These are phyloP conservation scores for Diplocarpon rosae DNA, from an alignment of 2,329 filamentous ascomycete species.

Conservation along the genomic window DNA sequence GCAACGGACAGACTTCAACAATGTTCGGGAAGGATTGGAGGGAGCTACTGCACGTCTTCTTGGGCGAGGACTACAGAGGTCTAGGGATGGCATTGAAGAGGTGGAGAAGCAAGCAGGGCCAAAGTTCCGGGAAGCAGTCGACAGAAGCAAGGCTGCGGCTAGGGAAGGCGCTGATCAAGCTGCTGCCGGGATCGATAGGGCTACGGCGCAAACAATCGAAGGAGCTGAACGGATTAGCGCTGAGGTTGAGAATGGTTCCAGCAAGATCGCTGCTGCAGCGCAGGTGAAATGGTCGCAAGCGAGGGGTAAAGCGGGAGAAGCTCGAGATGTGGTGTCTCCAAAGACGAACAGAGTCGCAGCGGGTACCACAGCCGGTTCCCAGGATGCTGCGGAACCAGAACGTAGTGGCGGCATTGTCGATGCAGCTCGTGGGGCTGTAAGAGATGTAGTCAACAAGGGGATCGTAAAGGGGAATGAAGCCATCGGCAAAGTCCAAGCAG, in stretches of 20 bases:
- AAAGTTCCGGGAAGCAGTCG: slow-evolving; percentile 28
- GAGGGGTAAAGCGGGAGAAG: slow-evolving; percentile 16
- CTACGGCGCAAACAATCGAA: slow-evolving; percentile 16
- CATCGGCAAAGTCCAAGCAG: slow-evolving; percentile 31
- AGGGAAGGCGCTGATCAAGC: slow-evolving; percentile 17
- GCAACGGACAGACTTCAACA: slow-evolving; percentile 55
- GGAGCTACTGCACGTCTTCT: slow-evolving; percentile 33
- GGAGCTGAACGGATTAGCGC: slow-evolving; percentile 16
- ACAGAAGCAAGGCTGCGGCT: slow-evolving; percentile 30
- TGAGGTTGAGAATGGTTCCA: slow-evolving; percentile 10
- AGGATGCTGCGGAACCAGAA: slow-evolving; percentile 16
- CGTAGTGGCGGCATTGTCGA: slow-evolving; percentile 29
- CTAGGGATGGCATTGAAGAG: slow-evolving; percentile 22
- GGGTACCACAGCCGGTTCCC: slow-evolving; percentile 18
- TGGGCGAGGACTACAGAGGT: slow-evolving; percentile 24
- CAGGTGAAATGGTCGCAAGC: slow-evolving; percentile 18
- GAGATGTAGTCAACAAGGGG: slow-evolving; percentile 26
- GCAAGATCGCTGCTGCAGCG: slow-evolving; percentile 13
- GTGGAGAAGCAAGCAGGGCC: slow-evolving; percentile 26
- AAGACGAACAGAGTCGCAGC: slow-evolving; percentile 19
- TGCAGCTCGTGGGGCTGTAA: slow-evolving; percentile 30
- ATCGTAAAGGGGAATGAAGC: slow-evolving; percentile 29
- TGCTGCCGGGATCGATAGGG: slow-evolving; percentile 17
- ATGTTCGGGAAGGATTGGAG: slow-evolving; percentile 48
- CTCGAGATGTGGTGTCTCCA: slow-evolving; percentile 25